phyloP scores from a whole-genome alignment of 345 rosid genomes.

The Bruguiera gymnorhiza region DNA sequence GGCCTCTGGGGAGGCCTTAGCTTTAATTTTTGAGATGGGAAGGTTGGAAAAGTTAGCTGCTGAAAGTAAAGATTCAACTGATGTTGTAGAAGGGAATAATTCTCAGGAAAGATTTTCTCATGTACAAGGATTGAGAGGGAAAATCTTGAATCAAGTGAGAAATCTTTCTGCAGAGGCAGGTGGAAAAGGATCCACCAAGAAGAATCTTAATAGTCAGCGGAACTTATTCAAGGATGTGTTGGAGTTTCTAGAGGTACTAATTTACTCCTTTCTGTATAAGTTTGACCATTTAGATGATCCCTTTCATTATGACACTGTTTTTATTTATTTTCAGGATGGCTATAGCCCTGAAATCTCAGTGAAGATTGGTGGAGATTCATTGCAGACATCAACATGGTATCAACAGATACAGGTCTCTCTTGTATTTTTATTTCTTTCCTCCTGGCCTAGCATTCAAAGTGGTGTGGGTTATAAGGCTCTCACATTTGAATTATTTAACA shows the following conservation, averaged over 20 bases:
- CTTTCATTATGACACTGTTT: slow-evolving; percentile 10
- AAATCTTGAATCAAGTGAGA: slow-evolving; percentile 65
- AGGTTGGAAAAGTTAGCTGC: slow-evolving; percentile 58
- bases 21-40: slow-evolving; percentile 53
- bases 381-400: slow-evolving; percentile 67
- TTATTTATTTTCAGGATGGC: slow-evolving; percentile 46
- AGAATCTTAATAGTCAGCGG: slow-evolving; percentile 82
- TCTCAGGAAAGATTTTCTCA: slow-evolving; percentile 38
- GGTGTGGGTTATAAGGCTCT: neutral
- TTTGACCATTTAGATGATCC: neutral
- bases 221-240: slow-evolving; percentile 75
- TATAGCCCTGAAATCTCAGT: slow-evolving; percentile 53
- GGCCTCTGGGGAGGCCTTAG: slow-evolving; percentile 95
- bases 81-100: slow-evolving; percentile 45
- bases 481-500: slow-evolving; percentile 27
- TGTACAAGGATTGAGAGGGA: slow-evolving; percentile 64
- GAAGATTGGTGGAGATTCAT: slow-evolving; percentile 69
- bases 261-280: neutral
- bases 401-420: slow-evolving; percentile 61
- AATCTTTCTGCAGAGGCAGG: slow-evolving; percentile 82
- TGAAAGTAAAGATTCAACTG: slow-evolving; percentile 36
- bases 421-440: neutral
- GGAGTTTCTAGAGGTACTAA: slow-evolving; percentile 71
- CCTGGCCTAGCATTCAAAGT: slow-evolving; percentile 4
- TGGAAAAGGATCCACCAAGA: slow-evolving; percentile 91